phyloP scores from a whole-genome alignment of 2,329 filamentous ascomycete genomes.

The Mycosphaerella arachidis region DNA sequence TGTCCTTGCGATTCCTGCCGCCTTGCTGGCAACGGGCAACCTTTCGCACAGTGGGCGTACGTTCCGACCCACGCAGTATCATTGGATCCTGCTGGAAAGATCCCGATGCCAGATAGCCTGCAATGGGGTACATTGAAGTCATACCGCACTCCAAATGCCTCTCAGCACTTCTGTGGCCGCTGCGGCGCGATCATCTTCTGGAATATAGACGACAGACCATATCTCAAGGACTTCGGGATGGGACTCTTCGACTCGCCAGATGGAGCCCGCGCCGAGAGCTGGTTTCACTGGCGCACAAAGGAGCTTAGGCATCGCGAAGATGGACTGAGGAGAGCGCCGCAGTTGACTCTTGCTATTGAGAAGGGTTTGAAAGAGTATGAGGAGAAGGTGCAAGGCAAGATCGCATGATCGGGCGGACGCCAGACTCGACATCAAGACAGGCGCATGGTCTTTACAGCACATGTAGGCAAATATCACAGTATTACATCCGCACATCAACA shows the following conservation, averaged over 20 bases:
- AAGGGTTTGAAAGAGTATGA: constrained; percentile 18
- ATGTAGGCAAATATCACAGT: no score
- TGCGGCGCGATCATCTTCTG: constrained; percentile 65
- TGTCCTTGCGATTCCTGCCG: constrained; percentile 62
- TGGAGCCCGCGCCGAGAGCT: constrained; percentile 53
- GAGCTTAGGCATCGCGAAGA: constrained; percentile 59
- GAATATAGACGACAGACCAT: constrained; percentile 50
- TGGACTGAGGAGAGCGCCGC: constrained; percentile 27
- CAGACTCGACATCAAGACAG: not conserved
- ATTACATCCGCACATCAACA: no score
- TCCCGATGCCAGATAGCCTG: constrained; percentile 25
- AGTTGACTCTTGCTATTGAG: constrained; percentile 19
- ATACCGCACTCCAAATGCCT: constrained; percentile 54
- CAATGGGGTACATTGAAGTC: constrained; percentile 43
- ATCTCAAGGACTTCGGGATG: constrained; percentile 60
- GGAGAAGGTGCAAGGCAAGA: constrained; percentile 2
- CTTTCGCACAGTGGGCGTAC: constrained; percentile 64
- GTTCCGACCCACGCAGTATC: constrained; percentile 55
- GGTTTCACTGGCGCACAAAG: constrained; percentile 58
- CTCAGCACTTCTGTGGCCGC: constrained; percentile 56
- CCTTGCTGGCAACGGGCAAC: constrained; percentile 52
- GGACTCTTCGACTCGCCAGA: constrained; percentile 48
- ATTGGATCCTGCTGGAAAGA: constrained; percentile 25
- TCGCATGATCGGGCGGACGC: not conserved
- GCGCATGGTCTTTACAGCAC: no score